phyloP scores from a whole-genome alignment of 345 rosid species.

The Rhodamnia rubescens region DNA sequence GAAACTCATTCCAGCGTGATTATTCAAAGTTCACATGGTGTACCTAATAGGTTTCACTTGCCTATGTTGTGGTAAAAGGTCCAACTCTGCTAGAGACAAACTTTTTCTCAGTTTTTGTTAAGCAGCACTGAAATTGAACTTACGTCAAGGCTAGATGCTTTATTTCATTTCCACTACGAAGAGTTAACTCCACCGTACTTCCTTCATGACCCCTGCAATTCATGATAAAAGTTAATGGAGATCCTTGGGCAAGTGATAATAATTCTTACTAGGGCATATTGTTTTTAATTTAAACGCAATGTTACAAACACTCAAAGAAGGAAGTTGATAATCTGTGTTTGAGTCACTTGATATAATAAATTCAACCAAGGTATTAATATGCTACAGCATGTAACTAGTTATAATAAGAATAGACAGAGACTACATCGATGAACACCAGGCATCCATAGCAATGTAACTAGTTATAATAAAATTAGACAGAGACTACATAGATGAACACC shows the following conservation, averaged over 20 bases:
- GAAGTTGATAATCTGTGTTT: neutral
- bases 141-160: conserved; percentile 67
- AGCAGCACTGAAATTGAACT: neutral
- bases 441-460: neutral
- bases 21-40: neutral
- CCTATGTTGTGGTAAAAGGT: neutral
- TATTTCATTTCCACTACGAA: conserved; percentile 65
- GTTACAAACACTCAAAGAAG: neutral
- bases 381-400: neutral
- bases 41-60: neutral
- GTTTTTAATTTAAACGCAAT: neutral
- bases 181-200: conserved; percentile 64
- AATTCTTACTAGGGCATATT: neutral
- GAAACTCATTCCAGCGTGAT: neutral
- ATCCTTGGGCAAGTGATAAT: neutral
- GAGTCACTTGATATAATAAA: neutral
- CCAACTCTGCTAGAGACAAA: neutral
- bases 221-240: neutral
- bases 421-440: neutral
- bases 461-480: neutral
- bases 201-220: conserved; percentile 90
- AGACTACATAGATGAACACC: neutral
- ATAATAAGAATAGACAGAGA: neutral
- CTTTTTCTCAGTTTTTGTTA: neutral
- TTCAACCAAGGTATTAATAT: neutral